Evolutionary conservation across 371 early-diverging fungal genomes (phyloP), one percentile per base, ranked within the genome.

Genomic region (Zychaea mexicana): DNA sequence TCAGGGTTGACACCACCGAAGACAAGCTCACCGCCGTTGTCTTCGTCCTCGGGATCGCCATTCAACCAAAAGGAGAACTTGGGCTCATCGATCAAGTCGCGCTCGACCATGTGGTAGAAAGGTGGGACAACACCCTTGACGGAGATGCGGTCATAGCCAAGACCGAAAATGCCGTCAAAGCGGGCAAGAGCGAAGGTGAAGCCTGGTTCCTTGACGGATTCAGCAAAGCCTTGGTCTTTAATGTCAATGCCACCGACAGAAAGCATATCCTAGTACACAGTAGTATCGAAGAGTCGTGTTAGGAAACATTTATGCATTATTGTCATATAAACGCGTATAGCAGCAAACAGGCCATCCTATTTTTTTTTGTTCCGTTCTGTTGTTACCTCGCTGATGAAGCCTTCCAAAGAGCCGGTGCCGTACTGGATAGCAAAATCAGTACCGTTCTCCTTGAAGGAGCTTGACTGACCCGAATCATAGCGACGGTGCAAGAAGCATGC

Each of bases 131-230:
- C 93, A 21, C 83, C 78, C 49, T 90, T 73, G 33, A 96, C 96
- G 19, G 96, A 85, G 71, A 97, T 96, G 62, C 85, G 91, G 78
- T 94, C 92, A 71, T 90, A 96, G 3, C 89, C 94, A 26, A 96
- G 81, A 7, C 96, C 97, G 61, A 96, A 84, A 68, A 97, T 96
- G 10, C 98, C 98, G 67, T 97, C 98, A 68, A 97, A 97, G 21
- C 86, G 75, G 22, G 94, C 97, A 65, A 95, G 85, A 17, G 91
- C 93, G 79, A 91, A 92, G 2, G 92, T 84, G 27, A 92, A 76
- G 2, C 98, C 98, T 6, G 96, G 96, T 74, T 96, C 96, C 81
- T 95, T 94, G 57, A 85, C 85, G 4, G 92, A 88, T 82, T 97
- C 98, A 28, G 92, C 98, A 82, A 97, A 97, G 61, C 88, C 90